phyloP scores from a whole-genome alignment of 805 yeast species.

The Kuraishia capsulata region DNA sequence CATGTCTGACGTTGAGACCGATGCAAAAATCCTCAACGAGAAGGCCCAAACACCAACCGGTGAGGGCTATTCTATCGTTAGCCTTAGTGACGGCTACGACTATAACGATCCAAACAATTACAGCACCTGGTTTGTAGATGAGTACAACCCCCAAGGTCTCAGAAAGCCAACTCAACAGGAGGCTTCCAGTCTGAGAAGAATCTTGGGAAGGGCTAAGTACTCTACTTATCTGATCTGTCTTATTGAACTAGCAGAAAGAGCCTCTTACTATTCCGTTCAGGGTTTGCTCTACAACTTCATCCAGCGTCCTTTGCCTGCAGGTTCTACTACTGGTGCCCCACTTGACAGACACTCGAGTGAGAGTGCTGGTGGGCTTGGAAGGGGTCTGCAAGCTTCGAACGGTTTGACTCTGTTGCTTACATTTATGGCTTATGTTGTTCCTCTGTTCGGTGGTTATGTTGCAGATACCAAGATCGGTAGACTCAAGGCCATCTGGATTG shows the following conservation, averaged over 20 bases:
- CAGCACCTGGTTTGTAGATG: constrained; percentile 14
- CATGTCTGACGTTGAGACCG: neutral
- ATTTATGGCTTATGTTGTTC: constrained; percentile 41
- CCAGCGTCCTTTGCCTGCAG: constrained; percentile 40
- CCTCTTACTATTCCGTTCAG: constrained; percentile 41
- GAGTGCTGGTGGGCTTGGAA: constrained; percentile 29
- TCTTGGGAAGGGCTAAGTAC: constrained; percentile 38
- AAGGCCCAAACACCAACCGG: too few relatives aligned
- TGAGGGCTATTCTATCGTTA: neutral
- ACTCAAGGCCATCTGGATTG: constrained; percentile 38
- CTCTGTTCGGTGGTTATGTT: constrained; percentile 42
- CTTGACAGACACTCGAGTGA: constrained; percentile 13
- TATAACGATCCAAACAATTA: neutral
- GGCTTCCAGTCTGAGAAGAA: constrained; percentile 20
- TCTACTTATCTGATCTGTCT: constrained; percentile 38
- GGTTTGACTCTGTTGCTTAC: constrained; percentile 37
- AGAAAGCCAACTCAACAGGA: constrained; percentile 19
- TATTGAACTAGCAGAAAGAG: constrained; percentile 45
- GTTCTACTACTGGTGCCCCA: constrained; percentile 36
- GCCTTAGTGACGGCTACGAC: neutral
- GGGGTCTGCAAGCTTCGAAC: constrained; percentile 34
- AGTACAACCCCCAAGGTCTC: constrained; percentile 20
- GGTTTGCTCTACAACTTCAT: constrained; percentile 40
- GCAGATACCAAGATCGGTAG: constrained; percentile 42
- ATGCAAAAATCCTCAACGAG: neutral